These are phyloP conservation scores for Allantophomopsis cytisporea DNA, from an alignment of 2,329 filamentous ascomycete genomes.

Conservation along the genomic window DNA sequence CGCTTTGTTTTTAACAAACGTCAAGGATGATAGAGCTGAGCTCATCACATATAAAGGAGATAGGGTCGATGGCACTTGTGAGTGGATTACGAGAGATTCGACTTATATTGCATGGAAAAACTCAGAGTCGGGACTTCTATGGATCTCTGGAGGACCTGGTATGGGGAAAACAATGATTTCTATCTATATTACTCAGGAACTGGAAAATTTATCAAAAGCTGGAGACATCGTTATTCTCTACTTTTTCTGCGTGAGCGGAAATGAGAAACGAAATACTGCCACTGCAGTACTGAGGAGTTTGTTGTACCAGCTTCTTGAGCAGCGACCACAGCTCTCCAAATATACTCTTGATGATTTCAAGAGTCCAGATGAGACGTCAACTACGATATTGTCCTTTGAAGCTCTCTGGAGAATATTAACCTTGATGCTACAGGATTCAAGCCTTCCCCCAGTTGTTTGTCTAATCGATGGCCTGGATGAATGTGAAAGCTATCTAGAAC, in stretches of 20 bases:
- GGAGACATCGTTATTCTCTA: constrained; percentile 1
- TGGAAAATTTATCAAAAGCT: too few species aligned
- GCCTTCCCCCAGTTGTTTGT: constrained; percentile 5
- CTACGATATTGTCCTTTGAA: constrained; percentile 1
- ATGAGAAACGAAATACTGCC: constrained; percentile 22
- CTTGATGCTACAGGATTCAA: constrained; percentile 7
- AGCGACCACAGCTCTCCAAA: neutral
- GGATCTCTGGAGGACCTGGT: too few species aligned
- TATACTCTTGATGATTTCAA: neutral
- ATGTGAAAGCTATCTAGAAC: constrained; percentile 7
- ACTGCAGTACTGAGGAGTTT: constrained; percentile 26
- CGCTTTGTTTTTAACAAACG: constrained; percentile 5
- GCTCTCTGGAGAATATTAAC: constrained; percentile 10
- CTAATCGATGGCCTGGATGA: constrained; percentile 17
- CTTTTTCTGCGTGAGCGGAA: constrained; percentile 28
- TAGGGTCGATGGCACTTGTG: constrained; percentile 9
- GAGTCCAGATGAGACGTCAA: neutral
- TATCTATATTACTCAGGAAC: too few species aligned
- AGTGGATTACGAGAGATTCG: constrained; percentile 1
- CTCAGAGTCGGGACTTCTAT: too few species aligned
- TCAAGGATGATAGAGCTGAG: constrained; percentile 2
- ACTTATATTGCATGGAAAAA: too few species aligned
- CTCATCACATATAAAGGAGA: constrained; percentile 4
- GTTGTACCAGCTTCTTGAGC: constrained; percentile 21
- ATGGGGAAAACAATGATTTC: too few species aligned